A percentile compares a stretch with the other conserved stretches of the same genome.
These are phyloP conservation scores for Pulveroboletus sp. DNA, from an alignment of 768 basidiomycete genomes.

Conservation along the genomic window DNA sequence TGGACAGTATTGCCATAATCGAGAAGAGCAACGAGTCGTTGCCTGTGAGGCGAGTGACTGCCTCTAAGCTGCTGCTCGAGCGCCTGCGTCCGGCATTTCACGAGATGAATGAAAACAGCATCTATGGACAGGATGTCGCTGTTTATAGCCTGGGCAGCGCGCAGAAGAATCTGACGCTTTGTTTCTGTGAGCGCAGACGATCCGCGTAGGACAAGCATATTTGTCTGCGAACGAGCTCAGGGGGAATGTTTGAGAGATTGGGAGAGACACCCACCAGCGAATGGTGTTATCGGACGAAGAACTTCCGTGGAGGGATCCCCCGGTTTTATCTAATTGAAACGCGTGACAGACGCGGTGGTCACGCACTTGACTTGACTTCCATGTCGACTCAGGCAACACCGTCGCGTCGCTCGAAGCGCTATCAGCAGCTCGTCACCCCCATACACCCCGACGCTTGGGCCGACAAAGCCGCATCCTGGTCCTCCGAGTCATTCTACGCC, in stretches of 20 bases:
- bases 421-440: slow-evolving; percentile 30
- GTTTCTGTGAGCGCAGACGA: slow-evolving; percentile 69
- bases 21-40: slow-evolving; percentile 65
- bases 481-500: slow-evolving; percentile 18
- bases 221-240: slow-evolving; percentile 6
- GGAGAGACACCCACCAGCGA: slow-evolving; percentile 8
- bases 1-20: slow-evolving; percentile 78
- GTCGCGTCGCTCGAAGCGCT: slow-evolving; percentile 36
- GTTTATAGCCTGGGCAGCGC: slow-evolving; percentile 47
- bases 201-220: slow-evolving; percentile 80
- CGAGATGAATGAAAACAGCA: slow-evolving; percentile 81
- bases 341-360: slow-evolving; percentile 22
- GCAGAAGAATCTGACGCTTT: slow-evolving; percentile 65
- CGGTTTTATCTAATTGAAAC: slow-evolving; percentile 9
- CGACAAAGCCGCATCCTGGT: slow-evolving; percentile 28
- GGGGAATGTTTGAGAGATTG: background rate
- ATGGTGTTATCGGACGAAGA: slow-evolving; percentile 4
- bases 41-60: slow-evolving; percentile 39
- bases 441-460: slow-evolving; percentile 23
- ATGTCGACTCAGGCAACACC: slow-evolving; percentile 27
- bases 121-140: slow-evolving; percentile 65
- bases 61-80: slow-evolving; percentile 46
- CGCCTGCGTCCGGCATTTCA: slow-evolving; percentile 51
- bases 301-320: slow-evolving; percentile 1
- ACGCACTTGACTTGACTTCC: background rate